These are phyloP conservation scores for Russula griseocarnosa DNA, from an alignment of 768 basidiomycete genomes.

Conservation along the genomic window DNA sequence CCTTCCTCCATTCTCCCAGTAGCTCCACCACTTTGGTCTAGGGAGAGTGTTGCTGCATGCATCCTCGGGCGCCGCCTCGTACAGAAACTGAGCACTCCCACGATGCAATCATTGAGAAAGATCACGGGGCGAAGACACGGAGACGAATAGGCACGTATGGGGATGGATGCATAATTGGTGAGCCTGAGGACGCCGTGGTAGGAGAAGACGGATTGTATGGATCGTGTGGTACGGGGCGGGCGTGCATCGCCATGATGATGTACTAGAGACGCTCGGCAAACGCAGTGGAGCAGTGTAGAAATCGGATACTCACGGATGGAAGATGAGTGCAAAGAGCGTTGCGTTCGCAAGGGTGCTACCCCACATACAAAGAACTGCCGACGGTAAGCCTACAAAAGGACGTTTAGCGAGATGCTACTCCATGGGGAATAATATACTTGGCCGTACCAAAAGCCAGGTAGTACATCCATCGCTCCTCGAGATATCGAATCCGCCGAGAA, in stretches of 20 bases:
- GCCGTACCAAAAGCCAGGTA: conserved; percentile 73
- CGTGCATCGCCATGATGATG: conserved; percentile 80
- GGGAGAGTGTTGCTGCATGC: conserved; percentile 27
- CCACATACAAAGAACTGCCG: conserved; percentile 67
- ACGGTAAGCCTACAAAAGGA: conserved; percentile 55
- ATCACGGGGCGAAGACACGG: conserved; percentile 73
- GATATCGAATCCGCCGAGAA: conserved; percentile 60
- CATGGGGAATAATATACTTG: conserved; percentile 7
- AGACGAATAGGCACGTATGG: conserved; percentile 78
- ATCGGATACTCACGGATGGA: conserved; percentile 53
- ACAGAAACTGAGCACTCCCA: conserved; percentile 57
- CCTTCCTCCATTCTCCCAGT: conserved; percentile 64
- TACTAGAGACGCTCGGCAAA: conserved; percentile 45
- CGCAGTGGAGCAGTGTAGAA: background rate
- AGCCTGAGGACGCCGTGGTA: conserved; percentile 15
- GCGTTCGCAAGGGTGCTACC: conserved; percentile 73
- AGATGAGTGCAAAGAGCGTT: conserved; percentile 78
- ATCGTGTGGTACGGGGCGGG: conserved; percentile 67
- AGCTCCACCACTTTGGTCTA: conserved; percentile 40
- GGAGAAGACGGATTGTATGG: conserved; percentile 58
- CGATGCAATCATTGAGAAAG: conserved; percentile 67
- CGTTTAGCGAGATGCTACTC: background rate
- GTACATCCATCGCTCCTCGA: conserved; percentile 90
- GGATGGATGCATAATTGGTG: conserved; percentile 56
- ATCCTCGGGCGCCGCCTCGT: conserved; percentile 30